Percentiles rank a stretch among this genome's conserved stretches.
Conservation (phyloP, 2,329 filamentous ascomycete species). For the Didymella lethalis region DNA sequence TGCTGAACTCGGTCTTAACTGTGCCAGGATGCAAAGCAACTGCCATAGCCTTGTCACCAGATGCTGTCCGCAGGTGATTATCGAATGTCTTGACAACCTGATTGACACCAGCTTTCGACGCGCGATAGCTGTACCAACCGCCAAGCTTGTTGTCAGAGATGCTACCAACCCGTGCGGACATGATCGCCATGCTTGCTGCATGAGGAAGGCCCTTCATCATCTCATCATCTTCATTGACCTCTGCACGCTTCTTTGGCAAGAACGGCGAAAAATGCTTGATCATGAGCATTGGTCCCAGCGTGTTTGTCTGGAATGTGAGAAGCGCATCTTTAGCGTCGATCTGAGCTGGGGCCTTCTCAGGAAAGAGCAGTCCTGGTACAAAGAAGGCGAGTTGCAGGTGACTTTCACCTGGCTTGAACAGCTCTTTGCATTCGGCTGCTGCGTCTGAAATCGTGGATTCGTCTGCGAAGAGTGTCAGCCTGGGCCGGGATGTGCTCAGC, state of each 20-base stretch:
- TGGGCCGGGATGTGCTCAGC: not conserved
- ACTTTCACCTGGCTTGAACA: slow-evolving; percentile 58
- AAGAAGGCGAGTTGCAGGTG: slow-evolving; percentile 74
- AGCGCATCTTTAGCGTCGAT: slow-evolving; percentile 68
- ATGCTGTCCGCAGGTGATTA: slow-evolving; percentile 65
- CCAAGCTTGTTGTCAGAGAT: slow-evolving; percentile 75
- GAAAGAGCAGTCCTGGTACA: slow-evolving; percentile 74
- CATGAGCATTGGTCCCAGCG: slow-evolving; percentile 76
- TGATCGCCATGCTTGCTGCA: slow-evolving; percentile 73
- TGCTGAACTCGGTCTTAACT: slow-evolving; percentile 76
- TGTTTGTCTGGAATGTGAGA: slow-evolving; percentile 76
- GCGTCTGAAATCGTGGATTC: slow-evolving; percentile 67
- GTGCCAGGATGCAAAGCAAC: slow-evolving; percentile 82
- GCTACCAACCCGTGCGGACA: slow-evolving; percentile 80
- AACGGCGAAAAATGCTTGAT: slow-evolving; percentile 78
- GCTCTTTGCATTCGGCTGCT: slow-evolving; percentile 61
- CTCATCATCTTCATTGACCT: slow-evolving; percentile 11
- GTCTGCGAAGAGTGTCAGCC: slow-evolving; percentile 52
- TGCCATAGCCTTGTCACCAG: slow-evolving; percentile 69
- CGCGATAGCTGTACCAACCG: slow-evolving; percentile 84
- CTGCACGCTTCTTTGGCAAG: slow-evolving; percentile 64
- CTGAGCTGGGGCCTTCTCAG: slow-evolving; percentile 74
- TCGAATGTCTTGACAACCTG: slow-evolving; percentile 76
- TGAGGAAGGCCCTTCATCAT: slow-evolving; percentile 50
- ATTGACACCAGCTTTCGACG: slow-evolving; percentile 77